Base-by-base conservation (phyloP, 2,329 filamentous ascomycete species). In the Botrytis cinerea region DNA sequence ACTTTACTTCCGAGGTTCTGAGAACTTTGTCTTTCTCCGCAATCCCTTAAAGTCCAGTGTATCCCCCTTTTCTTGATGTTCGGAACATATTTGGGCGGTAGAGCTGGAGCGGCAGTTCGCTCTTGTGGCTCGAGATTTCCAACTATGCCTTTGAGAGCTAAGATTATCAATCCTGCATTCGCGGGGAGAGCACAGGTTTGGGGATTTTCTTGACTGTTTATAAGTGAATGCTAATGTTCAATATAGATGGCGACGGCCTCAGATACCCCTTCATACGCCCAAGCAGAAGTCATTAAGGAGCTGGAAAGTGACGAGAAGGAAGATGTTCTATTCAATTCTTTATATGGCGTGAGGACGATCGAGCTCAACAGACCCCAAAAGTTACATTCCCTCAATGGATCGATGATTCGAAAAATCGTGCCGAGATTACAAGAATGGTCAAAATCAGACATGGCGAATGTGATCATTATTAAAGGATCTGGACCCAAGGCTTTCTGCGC, bases 361-460 rank as follows among this genome's bases (percentile, higher is more conserved):
- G 92, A 97, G 84, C 92, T 99, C 78, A 99, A 99, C 86, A 91
- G 96, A 74, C 96, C 95, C 9, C 87, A 89, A 81, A 97, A 98
- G 85, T 88, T 94, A 82, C 98, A 99, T 84, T 92, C 95, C 40
- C 89, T 99, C 78, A 95, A 97, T 82, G 93, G 87, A 70, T 98
- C 95, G 73, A 99, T 99, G 97, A 93, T 92, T 76, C 90, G 93
- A 79, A 98, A 99, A 85, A 98, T 99, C 79, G 86, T 94, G 64
- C 95, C 95, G 35, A 89, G 96, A 73, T 83, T 99, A 80, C 87
- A 93, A 80, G 95, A 98, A 86, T 99, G 95, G 95, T 90, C 93
- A 80, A 96, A 97, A 84, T 98, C 95, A 43, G 92, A 97, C 81
- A 87, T 99, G 84, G 95, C 96, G 73, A 97, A 97, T 82, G 90